phyloP scores from a whole-genome alignment of 2,329 filamentous ascomycete species.

The Scorias spongiosa region DNA sequence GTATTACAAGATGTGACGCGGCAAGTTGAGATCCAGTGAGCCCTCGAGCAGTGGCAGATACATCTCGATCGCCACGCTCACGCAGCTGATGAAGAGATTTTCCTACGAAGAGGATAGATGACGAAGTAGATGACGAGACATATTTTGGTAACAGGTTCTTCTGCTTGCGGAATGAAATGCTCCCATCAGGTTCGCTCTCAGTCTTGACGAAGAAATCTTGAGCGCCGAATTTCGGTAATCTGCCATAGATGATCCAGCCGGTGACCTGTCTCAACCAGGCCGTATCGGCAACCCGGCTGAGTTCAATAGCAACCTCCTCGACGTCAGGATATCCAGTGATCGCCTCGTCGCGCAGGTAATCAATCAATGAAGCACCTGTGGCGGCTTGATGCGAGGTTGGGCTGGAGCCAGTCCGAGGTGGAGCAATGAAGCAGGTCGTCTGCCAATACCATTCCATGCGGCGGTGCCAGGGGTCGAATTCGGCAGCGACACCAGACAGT shows the following conservation, averaged over 20 bases:
- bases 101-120: conserved; percentile 81
- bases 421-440: conserved; percentile 52
- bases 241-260: conserved; percentile 81
- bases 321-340: conserved; percentile 84
- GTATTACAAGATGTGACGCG: conserved; percentile 51
- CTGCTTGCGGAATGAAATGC: neutral
- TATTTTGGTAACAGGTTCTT: conserved; percentile 55
- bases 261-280: conserved; percentile 86
- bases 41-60: conserved; percentile 4
- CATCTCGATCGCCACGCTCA: conserved; percentile 8
- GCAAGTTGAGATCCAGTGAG: conserved; percentile 41
- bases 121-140: conserved; percentile 56
- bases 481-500: conserved; percentile 64
- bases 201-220: conserved; percentile 69
- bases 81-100: conserved; percentile 76
- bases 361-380: conserved; percentile 49
- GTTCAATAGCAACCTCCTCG: conserved; percentile 55
- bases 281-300: conserved; percentile 67
- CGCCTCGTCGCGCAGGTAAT: conserved; percentile 58
- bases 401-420: neutral
- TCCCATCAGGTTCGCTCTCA: conserved; percentile 29
- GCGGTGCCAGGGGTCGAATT: conserved; percentile 78
- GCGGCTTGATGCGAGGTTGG: neutral
- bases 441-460: conserved; percentile 76
- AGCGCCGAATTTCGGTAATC: conserved; percentile 58